Conservation (phyloP, 2,329 filamentous ascomycete species). For the Penicillium sp. region DNA sequence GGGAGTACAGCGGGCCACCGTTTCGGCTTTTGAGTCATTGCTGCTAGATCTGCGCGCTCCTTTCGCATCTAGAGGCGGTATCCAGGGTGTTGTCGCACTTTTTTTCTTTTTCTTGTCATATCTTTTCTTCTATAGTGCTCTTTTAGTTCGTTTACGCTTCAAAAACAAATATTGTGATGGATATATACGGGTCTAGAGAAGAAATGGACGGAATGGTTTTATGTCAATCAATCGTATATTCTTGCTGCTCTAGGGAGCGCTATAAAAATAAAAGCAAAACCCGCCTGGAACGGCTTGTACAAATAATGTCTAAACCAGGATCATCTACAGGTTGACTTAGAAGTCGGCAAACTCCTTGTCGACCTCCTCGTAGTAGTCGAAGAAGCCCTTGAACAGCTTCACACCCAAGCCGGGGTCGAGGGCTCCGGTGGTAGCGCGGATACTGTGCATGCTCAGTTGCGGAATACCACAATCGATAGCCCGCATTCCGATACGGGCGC, state of each 20-base stretch:
- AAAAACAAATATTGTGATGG: conserved; percentile 2
- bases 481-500: conserved; percentile 73
- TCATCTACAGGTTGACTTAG: conserved; percentile 13
- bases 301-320: conserved; percentile 1
- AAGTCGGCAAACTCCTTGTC: conserved; percentile 68
- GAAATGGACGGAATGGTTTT: neutral
- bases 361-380: conserved; percentile 80
- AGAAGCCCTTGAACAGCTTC: conserved; percentile 83
- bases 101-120: neutral
- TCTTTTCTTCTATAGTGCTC: conserved; percentile 2
- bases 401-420: conserved; percentile 86
- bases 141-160: neutral
- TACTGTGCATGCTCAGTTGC: conserved; percentile 91
- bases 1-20: neutral
- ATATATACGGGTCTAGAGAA: conserved; percentile 4
- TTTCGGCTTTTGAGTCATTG: neutral
- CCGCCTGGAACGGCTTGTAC: neutral
- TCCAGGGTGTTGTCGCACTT: neutral
- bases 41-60: neutral
- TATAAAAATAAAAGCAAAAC: conserved; percentile 1
- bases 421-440: conserved; percentile 82
- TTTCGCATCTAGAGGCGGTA: neutral
- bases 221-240: neutral
- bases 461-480: conserved; percentile 86
- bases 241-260: conserved; percentile 1